phyloP scores from a whole-genome alignment of 768 basidiomycete genomes.

The Tricholomella constricta region DNA sequence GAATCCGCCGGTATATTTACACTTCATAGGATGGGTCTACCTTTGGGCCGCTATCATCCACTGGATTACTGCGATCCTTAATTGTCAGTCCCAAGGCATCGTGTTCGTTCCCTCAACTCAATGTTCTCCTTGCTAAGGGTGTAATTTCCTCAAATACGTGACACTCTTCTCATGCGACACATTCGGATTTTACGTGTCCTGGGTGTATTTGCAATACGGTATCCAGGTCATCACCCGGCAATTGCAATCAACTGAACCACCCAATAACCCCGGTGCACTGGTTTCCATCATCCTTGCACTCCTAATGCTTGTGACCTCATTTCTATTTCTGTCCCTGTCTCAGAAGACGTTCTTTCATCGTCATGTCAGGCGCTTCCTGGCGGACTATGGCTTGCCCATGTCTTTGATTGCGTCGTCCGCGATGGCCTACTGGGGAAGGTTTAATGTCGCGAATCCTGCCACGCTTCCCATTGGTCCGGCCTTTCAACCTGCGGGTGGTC shows the following conservation, averaged over 20 bases:
- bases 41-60: slow-evolving; percentile 87
- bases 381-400: slow-evolving; percentile 92
- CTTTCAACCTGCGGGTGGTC: slow-evolving; percentile 69
- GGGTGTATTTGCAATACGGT: slow-evolving; percentile 89
- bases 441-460: slow-evolving; percentile 57
- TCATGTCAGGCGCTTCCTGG: slow-evolving; percentile 71
- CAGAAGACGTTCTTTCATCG: slow-evolving; percentile 69
- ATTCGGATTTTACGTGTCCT: slow-evolving; percentile 91
- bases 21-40: slow-evolving; percentile 92
- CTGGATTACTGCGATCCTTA: slow-evolving; percentile 78
- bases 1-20: slow-evolving; percentile 73
- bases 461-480: slow-evolving; percentile 71
- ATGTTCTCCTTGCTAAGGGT: slow-evolving; percentile 46
- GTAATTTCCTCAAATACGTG: slow-evolving; percentile 83
- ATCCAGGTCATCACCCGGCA: slow-evolving; percentile 82
- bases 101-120: not conserved
- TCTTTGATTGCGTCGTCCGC: slow-evolving; percentile 74
- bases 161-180: slow-evolving; percentile 91
- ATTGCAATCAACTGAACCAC: slow-evolving; percentile 40
- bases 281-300: slow-evolving; percentile 75
- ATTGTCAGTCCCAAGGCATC: slow-evolving; percentile 49
- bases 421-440: slow-evolving; percentile 86
- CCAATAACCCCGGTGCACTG: slow-evolving; percentile 48
- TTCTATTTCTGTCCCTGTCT: slow-evolving; percentile 71
- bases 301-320: slow-evolving; percentile 73